Conservation (phyloP, 345 rosid species). For the Populus alba region DNA sequence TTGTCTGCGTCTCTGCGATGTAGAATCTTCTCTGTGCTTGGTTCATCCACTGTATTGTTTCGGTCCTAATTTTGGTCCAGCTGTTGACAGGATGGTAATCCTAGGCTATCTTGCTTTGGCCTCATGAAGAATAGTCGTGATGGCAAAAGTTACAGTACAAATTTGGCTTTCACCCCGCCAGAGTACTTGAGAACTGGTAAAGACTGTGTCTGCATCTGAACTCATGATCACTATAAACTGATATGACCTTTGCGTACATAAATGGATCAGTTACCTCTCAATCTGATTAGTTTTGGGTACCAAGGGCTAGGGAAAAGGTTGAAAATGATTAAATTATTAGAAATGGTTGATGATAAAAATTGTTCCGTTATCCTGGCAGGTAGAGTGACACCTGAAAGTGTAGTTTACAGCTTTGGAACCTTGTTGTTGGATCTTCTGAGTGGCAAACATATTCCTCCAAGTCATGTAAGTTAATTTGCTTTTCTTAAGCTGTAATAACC, state of each 20-base stretch:
- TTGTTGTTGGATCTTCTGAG: constrained; percentile 91
- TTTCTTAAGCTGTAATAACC: not conserved
- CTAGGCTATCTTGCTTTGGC: constrained; percentile 87
- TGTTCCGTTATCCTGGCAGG: constrained; percentile 45
- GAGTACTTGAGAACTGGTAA: constrained; percentile 87
- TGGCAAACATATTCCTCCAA: constrained; percentile 97
- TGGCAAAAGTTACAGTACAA: constrained; percentile 93
- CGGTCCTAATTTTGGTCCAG: not conserved
- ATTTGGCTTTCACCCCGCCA: constrained; percentile 96
- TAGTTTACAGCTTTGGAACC: constrained; percentile 95
- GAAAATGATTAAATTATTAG: not conserved
- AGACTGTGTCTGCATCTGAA: not conserved
- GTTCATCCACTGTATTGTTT: not conserved
- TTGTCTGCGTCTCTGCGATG: not conserved
- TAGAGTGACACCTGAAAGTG: constrained; percentile 86
- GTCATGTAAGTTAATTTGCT: constrained; percentile 58
- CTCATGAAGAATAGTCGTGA: constrained; percentile 94
- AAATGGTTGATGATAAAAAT: not conserved
- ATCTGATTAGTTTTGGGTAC: not conserved
- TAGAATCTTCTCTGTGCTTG: not conserved
- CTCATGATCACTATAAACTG: not conserved
- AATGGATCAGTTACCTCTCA: not conserved
- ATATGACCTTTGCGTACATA: not conserved
- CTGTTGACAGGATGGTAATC: constrained; percentile 78
- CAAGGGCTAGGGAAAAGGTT: not conserved